phyloP scores from a whole-genome alignment of 768 basidiomycete genomes.

The Auriscalpium microsporum region DNA sequence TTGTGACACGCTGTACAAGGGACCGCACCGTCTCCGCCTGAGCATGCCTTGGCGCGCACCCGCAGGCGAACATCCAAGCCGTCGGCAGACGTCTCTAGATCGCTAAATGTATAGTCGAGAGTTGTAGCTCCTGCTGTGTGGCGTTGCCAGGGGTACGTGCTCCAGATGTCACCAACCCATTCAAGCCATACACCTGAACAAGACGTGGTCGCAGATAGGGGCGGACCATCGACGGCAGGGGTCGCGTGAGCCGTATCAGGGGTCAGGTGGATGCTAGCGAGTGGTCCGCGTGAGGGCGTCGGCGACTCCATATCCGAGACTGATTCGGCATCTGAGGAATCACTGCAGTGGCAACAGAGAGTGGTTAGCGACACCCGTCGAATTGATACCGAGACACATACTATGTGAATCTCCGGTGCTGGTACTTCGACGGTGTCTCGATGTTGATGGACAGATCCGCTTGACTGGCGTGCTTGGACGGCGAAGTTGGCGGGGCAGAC shows the following conservation, averaged over 20 bases:
- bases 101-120: background rate
- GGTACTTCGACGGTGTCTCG: background rate
- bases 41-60: background rate
- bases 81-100: background rate
- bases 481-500: background rate
- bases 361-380: too few species aligned
- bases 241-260: too few species aligned
- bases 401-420: background rate
- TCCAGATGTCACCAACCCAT: background rate
- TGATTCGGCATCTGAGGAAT: too few species aligned
- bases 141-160: background rate
- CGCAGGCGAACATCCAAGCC: background rate
- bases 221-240: too few species aligned
- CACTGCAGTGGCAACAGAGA: too few species aligned
- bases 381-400: background rate
- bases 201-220: background rate
- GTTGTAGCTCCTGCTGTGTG: background rate
- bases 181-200: background rate
- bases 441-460: background rate
- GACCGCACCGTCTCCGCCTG: background rate
- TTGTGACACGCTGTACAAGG: background rate
- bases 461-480: background rate
- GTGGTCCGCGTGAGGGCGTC: too few species aligned
- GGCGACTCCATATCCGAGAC: too few species aligned
- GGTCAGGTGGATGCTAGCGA: too few species aligned